phyloP scores from a whole-genome alignment of 108 stramenopile species.

The Schizochytrium sp. region DNA sequence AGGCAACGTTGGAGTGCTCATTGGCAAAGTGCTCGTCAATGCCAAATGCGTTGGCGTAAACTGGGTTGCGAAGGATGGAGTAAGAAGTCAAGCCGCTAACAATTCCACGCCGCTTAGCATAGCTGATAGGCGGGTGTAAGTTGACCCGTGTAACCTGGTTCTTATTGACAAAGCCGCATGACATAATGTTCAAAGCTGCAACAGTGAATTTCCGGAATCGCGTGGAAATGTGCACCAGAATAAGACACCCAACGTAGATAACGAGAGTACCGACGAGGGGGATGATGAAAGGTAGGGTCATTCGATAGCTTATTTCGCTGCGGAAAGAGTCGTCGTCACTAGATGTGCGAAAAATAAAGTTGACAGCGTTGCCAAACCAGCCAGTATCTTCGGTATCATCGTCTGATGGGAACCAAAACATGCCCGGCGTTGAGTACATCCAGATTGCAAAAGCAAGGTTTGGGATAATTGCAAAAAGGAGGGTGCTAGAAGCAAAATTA shows the following conservation, averaged over 20 bases:
- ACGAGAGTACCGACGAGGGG: background rate
- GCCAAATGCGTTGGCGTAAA: constrained; percentile 25
- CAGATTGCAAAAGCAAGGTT: constrained; percentile 69
- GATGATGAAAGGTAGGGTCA: background rate
- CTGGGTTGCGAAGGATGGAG: constrained; percentile 24
- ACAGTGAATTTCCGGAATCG: background rate
- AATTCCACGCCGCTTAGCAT: background rate
- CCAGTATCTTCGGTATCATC: background rate
- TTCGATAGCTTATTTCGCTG: background rate
- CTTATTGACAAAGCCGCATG: background rate
- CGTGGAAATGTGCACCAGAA: background rate
- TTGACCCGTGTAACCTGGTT: background rate
- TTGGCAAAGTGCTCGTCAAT: constrained; percentile 36
- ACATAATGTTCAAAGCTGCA: background rate
- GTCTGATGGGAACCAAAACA: constrained; percentile 57
- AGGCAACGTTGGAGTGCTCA: constrained; percentile 10
- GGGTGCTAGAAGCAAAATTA: constrained; percentile 59
- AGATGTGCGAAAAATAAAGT: background rate
- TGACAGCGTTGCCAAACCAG: constrained; percentile 54
- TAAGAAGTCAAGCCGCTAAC: constrained; percentile 21
- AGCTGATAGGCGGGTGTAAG: background rate
- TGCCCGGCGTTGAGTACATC: constrained; percentile 67
- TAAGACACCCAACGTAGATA: background rate
- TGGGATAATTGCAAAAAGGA: constrained; percentile 67
- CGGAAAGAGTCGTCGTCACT: background rate